Evolutionary conservation across 228 moss, liverwort and hornwort genomes (phyloP).

Genomic region (Sphagnum fallax): DNA sequence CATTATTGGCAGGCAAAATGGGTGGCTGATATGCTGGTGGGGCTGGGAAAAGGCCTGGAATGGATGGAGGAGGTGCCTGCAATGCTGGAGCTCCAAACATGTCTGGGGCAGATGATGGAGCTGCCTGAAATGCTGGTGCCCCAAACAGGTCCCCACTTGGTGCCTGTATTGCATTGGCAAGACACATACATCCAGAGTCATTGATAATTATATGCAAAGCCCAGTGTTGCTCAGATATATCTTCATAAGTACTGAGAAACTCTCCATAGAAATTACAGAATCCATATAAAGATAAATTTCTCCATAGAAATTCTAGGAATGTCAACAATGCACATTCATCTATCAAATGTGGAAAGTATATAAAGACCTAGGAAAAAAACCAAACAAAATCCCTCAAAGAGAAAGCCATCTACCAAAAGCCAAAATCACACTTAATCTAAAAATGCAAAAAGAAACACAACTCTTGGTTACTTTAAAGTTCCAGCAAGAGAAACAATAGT

Average conservation of each 20-base stretch:
- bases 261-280: not conserved
- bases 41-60: constrained; percentile 8
- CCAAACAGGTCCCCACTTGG: constrained; percentile 55
- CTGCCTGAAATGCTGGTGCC: constrained; percentile 42
- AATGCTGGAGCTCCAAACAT: constrained; percentile 8
- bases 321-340: not conserved
- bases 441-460: no score
- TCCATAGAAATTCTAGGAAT: not conserved
- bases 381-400: not conserved
- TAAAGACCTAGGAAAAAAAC: no score
- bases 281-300: not conserved
- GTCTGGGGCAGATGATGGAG: constrained; percentile 27
- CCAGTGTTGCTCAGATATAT: no score
- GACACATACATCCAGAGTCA: no score
- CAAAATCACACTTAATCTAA: no score
- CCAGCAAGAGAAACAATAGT: no score
- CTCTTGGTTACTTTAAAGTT: no score
- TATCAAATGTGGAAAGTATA: no score
- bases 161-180: constrained; percentile 14
- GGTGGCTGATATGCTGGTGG: constrained; percentile 33
- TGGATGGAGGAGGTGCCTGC: constrained; percentile 29
- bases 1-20: constrained; percentile 27
- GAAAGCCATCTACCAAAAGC: not conserved
- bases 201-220: constrained; percentile 11
- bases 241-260: no score